A percentile compares a stretch with the other conserved stretches of the same genome.
Evolutionary conservation across 495 filamentous ascomycete genomes (phyloP).

Genomic region (Hyaloscypha variabilis): DNA sequence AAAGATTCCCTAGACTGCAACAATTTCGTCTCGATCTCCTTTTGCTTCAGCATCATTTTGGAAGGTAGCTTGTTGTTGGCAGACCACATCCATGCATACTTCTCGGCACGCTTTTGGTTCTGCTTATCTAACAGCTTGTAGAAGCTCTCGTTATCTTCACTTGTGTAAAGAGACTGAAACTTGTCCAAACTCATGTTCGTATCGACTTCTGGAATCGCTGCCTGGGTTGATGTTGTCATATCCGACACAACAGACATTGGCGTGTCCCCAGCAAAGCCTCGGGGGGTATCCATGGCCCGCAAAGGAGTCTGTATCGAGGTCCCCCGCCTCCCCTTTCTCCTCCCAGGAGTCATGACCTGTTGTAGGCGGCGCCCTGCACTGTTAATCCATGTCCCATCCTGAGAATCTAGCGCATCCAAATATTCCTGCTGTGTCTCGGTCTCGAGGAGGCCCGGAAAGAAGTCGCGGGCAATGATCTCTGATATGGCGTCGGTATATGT

Average conservation of each 20-base stretch:
- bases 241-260: conserved; percentile 61
- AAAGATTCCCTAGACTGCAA: conserved; percentile 50
- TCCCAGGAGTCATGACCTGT: conserved; percentile 79
- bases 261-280: conserved; percentile 64
- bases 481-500: conserved; percentile 88
- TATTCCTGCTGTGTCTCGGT: conserved; percentile 88
- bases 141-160: conserved; percentile 96
- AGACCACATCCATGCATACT: conserved; percentile 82
- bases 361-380: conserved; percentile 72
- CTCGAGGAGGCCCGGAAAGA: conserved; percentile 91
- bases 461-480: conserved; percentile 94
- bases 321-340: conserved; percentile 45
- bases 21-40: conserved; percentile 64
- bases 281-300: conserved; percentile 50
- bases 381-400: conserved; percentile 84
- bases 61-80: conserved; percentile 85
- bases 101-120: conserved; percentile 78
- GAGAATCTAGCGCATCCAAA: conserved; percentile 83
- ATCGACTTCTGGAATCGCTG: conserved; percentile 57
- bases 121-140: conserved; percentile 90
- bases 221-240: conserved; percentile 32
- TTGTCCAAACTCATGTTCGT: conserved; percentile 78
- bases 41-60: conserved; percentile 81
- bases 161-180: conserved; percentile 93
- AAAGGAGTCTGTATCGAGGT: conserved; percentile 36